phyloP scores from a whole-genome alignment of 2,329 filamentous ascomycete genomes.

The Westerdykella aurantiaca region DNA sequence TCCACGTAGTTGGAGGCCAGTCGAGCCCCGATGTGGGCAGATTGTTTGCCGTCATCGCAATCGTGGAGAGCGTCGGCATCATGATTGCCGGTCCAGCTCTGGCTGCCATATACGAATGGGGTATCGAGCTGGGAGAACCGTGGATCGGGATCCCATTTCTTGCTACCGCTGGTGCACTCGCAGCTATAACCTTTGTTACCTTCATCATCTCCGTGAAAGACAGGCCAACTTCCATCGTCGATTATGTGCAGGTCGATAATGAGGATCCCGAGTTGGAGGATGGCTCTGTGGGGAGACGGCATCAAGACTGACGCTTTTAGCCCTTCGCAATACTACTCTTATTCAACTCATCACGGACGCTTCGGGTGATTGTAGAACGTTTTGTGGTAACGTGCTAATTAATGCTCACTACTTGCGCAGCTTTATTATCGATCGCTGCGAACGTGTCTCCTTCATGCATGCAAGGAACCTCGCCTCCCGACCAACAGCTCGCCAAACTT shows the following conservation, averaged over 20 bases:
- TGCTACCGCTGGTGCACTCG: slow-evolving; percentile 19
- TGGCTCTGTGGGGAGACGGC: neutral
- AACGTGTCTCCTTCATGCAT: no score
- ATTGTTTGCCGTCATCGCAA: slow-evolving; percentile 46
- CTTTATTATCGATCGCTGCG: no score
- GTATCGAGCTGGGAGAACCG: slow-evolving; percentile 41
- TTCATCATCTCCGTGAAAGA: slow-evolving; percentile 24
- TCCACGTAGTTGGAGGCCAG: slow-evolving; percentile 44
- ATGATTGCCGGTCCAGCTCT: slow-evolving; percentile 45
- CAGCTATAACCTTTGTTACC: slow-evolving; percentile 20
- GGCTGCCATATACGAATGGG: slow-evolving; percentile 43
- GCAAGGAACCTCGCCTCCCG: no score
- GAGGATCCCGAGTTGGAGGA: slow-evolving; percentile 12
- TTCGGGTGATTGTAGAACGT: neutral
- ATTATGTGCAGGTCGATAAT: slow-evolving; percentile 15
- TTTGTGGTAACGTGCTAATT: neutral
- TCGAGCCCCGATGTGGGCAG: slow-evolving; percentile 41
- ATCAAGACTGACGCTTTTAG: neutral
- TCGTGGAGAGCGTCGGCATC: slow-evolving; percentile 44
- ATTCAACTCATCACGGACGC: neutral
- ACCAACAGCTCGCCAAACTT: no score
- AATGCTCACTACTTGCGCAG: neutral
- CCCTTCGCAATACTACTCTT: neutral
- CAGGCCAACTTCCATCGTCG: slow-evolving; percentile 6
- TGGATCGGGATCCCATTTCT: slow-evolving; percentile 47